Evolutionary conservation across 2,329 filamentous ascomycete species (phyloP).

Genomic region (Venturia asperata): DNA sequence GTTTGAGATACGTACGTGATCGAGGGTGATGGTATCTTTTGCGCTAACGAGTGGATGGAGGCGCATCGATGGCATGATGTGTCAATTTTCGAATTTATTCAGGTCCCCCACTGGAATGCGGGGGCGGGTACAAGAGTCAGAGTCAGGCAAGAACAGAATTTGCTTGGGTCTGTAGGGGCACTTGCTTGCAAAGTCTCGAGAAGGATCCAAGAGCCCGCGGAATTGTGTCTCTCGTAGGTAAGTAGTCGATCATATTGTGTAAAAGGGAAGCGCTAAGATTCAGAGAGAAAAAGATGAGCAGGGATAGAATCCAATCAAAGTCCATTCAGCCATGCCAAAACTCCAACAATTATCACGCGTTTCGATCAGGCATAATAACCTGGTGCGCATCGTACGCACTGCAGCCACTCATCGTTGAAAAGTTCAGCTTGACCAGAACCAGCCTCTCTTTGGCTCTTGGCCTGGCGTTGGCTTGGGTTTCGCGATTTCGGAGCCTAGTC

Average conservation of each 20-base stretch:
- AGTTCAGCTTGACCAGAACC: slow-evolving; percentile 31
- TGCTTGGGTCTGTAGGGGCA: neutral
- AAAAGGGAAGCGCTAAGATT: neutral
- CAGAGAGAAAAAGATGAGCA: neutral
- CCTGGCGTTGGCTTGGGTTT: neutral
- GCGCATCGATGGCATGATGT: neutral
- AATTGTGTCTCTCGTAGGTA: neutral
- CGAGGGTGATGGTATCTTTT: neutral
- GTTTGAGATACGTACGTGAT: neutral
- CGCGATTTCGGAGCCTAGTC: neutral
- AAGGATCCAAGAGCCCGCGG: neutral
- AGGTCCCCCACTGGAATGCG: neutral
- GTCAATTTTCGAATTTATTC: neutral
- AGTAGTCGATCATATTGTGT: neutral
- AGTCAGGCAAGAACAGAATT: neutral
- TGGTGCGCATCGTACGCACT: neutral
- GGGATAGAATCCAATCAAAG: slow-evolving; percentile 12
- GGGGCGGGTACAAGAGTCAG: slow-evolving; percentile 1
- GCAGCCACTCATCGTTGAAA: too few species aligned
- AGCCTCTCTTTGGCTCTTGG: slow-evolving; percentile 22
- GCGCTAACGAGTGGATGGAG: neutral
- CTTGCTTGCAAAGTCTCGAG: neutral
- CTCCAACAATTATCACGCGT: slow-evolving; percentile 1
- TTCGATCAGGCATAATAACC: neutral
- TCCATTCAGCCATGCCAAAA: slow-evolving; percentile 3